Evolutionary conservation across 805 yeast genomes (phyloP), one percentile per base, ranked within the genome.

Genomic region (Saccharomycodes ludwigii): DNA sequence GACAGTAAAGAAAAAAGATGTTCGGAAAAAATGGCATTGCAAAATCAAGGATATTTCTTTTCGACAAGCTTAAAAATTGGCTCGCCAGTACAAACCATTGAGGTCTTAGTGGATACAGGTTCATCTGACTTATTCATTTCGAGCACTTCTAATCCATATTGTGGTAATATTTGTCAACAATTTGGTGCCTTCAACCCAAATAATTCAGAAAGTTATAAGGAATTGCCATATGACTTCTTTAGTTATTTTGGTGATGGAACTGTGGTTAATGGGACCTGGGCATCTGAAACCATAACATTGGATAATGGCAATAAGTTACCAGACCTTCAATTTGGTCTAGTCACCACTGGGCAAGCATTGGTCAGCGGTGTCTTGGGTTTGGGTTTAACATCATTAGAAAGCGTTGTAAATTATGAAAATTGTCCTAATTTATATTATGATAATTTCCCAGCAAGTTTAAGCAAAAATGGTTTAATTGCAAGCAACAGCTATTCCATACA

Each of bases 241-340:
- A 65, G 66, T 37, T 39, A 47, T 29, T 73, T 72, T 45, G 65
- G 65, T 11, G 77, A 71, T 40, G 58, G 59, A 16, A 52, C 65
- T 6, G 63, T 53, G 37, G 74, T 73, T 8, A 40, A 47, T 8
- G 82, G 81, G 9, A 38, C 41, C 9, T 75, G 75, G 72, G 93
- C 81, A 13, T 51, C 56, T 24, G 94, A 83, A 43, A 59, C 61
- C 22, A 60, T 83, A 6, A 31, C 41, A 1, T 43, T 81, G 33
- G 70, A 69, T n/a, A n/a, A n/a, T 29, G 69, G 62, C 25, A 48
- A 57, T 10, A 52, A 61, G 3, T 58, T 81, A 9, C 38, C 59
- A 0, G 53, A 61, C 35, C 55, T 76, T 26, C 71, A 79, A 14
- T 66, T 83, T 50, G 94, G 86, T 8, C 65, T 81, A 17, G 85